Conservation (phyloP, 2,329 filamentous ascomycete species). For the Diaporthe sp. region DNA sequence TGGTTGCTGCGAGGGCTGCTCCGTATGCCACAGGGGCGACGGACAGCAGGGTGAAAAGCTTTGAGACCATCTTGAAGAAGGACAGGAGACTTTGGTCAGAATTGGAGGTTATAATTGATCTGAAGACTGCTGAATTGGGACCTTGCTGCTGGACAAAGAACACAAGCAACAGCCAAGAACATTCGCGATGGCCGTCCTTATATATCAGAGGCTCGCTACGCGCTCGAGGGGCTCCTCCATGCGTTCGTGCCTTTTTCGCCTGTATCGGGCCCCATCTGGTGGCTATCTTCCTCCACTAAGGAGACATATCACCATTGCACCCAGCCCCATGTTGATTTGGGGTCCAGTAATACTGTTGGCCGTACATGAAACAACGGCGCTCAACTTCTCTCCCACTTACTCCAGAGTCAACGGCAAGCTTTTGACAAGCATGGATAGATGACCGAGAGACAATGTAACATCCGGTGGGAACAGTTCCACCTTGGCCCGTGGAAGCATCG, state of each 20-base stretch:
- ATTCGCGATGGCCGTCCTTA: neutral
- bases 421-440: neutral
- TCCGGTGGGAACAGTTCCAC: neutral
- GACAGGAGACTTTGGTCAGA: neutral
- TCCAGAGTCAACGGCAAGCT: neutral
- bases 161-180: neutral
- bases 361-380: conserved; percentile 14
- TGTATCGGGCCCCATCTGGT: neutral
- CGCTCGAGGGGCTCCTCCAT: neutral
- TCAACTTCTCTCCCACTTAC: neutral
- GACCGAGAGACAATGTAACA: conserved; percentile 8
- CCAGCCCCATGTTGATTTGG: neutral
- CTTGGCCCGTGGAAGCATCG: neutral
- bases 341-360: neutral
- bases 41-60: conserved; percentile 1
- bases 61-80: conserved; percentile 2
- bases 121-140: neutral
- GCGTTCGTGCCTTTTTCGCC: neutral
- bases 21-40: conserved; percentile 7
- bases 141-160: neutral
- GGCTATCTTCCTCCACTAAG: neutral
- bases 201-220: neutral
- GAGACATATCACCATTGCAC: neutral
- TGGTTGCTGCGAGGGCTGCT: conserved; percentile 16
- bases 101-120: neutral